These are phyloP conservation scores for Blumeria hordei DNA, from an alignment of 2,329 filamentous ascomycete species.

Conservation along the genomic window DNA sequence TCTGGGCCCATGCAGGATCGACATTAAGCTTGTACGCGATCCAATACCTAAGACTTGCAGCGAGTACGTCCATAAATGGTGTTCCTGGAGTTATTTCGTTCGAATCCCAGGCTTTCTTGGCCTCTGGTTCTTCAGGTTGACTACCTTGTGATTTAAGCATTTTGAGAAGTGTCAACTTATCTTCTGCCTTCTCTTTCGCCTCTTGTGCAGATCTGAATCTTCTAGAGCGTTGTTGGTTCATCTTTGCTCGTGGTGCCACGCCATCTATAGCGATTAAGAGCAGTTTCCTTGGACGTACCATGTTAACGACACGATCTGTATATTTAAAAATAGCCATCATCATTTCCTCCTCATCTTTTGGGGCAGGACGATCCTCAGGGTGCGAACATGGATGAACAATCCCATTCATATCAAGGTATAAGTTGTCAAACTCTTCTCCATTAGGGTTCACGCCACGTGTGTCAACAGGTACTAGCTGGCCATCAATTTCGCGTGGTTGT, in stretches of 20 bases:
- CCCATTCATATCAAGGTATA: slow-evolving; percentile 98
- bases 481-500: slow-evolving; percentile 58
- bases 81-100: slow-evolving; percentile 83
- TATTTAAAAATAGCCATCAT: slow-evolving; percentile 97
- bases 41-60: slow-evolving; percentile 81
- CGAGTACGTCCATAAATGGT: slow-evolving; percentile 94
- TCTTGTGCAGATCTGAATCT: slow-evolving; percentile 89
- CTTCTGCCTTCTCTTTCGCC: slow-evolving; percentile 76
- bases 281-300: slow-evolving; percentile 88
- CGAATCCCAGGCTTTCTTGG: slow-evolving; percentile 82
- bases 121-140: slow-evolving; percentile 31
- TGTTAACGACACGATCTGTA: slow-evolving; percentile 95
- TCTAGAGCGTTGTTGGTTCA: slow-evolving; percentile 96
- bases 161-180: slow-evolving; percentile 71
- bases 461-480: slow-evolving; percentile 63
- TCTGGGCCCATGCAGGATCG: slow-evolving; percentile 80
- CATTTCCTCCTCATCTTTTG: slow-evolving; percentile 94
- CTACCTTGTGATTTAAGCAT: slow-evolving; percentile 57
- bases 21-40: slow-evolving; percentile 93
- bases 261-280: slow-evolving; percentile 97
- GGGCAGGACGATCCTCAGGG: slow-evolving; percentile 76
- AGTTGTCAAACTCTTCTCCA: slow-evolving; percentile 90
- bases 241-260: slow-evolving; percentile 91
- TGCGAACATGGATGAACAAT: slow-evolving; percentile 98
- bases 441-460: slow-evolving; percentile 74